Base-by-base conservation (phyloP, 1,284 basidiomycete species). In the Irpex sp. region DNA sequence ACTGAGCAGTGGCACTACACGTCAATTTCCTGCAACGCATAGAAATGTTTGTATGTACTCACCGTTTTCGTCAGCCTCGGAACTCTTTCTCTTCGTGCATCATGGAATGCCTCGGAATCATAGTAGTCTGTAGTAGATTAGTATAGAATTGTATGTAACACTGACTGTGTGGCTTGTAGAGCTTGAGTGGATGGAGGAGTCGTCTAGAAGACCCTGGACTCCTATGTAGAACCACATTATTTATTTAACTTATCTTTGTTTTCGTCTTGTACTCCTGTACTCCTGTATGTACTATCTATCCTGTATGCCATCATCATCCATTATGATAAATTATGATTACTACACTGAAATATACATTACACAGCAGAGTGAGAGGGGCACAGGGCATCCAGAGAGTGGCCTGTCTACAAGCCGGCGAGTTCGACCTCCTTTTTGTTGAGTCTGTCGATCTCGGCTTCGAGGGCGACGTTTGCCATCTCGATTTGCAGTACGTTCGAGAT, bases 391-490 rank as follows among this genome's bases (percentile, higher is more conserved):
- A n/a, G n/a, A n/a, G n/a, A n/a, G n/a, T n/a, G n/a, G n/a, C n/a
- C n/a, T n/a, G n/a, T n/a, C n/a, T n/a, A n/a, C n/a, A n/a, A n/a
- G n/a, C n/a, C n/a, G n/a, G 80, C 69, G 58, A 90, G 74, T 67
- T 88, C 86, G 4, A 77, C 81, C 70, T 88, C 87, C 64, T 73
- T 78, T 64, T 75, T 77, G 65, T 80, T 80, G 61, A 90, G 73
- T 51, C 78, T 75, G 56, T 82, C 82, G 56, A 93, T 78, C 69
- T 95, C 90, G 7, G 78, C 84, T 68, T 92, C 90, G 64, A 94
- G 75, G 18, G 91, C 90, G 39, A 90, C 80, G 71, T 94, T 95
- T n/a, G 93, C 94, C 79, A 96, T 87, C 78, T 95, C 93, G 66
- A 96, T 89, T 74, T 96, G 93, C 65, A 96, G 75, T 36, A 93